A percentile compares a stretch with the other conserved stretches of the same genome.
Conservation (phyloP, 768 basidiomycete genomes). For the Hygrophorus pudorinus region DNA sequence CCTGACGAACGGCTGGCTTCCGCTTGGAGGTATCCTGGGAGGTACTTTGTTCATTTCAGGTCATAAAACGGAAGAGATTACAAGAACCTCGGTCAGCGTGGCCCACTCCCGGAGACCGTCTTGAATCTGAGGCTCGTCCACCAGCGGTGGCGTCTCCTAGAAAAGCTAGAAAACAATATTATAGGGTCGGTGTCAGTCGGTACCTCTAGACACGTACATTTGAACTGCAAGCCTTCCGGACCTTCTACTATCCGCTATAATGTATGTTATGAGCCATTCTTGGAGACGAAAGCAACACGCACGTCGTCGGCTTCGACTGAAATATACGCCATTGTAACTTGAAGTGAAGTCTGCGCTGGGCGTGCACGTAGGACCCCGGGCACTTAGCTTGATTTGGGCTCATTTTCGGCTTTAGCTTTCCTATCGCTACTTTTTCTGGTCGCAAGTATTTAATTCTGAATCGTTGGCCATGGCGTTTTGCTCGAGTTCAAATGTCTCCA, state of each 20-base stretch:
- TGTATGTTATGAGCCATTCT: neutral
- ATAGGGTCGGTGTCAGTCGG: neutral
- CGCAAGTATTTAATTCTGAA: neutral
- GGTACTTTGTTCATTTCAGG: neutral
- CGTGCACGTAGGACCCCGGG: neutral
- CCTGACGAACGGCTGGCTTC: constrained; percentile 33
- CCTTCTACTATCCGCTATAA: constrained; percentile 53
- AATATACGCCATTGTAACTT: constrained; percentile 68
- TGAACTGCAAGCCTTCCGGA: constrained; percentile 62
- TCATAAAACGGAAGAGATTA: neutral
- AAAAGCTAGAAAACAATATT: constrained; percentile 34
- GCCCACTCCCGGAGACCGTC: constrained; percentile 29
- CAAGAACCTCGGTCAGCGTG: constrained; percentile 44
- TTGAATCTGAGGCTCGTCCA: constrained; percentile 15
- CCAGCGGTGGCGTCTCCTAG: constrained; percentile 32
- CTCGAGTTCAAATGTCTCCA: too few relatives aligned
- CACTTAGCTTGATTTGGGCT: neutral
- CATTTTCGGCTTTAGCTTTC: neutral
- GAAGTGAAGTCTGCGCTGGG: too few relatives aligned
- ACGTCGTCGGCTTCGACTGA: constrained; percentile 66
- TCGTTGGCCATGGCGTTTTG: too few relatives aligned
- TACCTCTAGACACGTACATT: constrained; percentile 34
- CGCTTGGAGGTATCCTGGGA: constrained; percentile 57
- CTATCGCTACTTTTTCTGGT: neutral
- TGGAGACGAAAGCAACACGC: constrained; percentile 14